Evolutionary conservation across 2,329 filamentous ascomycete genomes (phyloP), one percentile per base, ranked within the genome.

Genomic region (Beauveria medogensis): DNA sequence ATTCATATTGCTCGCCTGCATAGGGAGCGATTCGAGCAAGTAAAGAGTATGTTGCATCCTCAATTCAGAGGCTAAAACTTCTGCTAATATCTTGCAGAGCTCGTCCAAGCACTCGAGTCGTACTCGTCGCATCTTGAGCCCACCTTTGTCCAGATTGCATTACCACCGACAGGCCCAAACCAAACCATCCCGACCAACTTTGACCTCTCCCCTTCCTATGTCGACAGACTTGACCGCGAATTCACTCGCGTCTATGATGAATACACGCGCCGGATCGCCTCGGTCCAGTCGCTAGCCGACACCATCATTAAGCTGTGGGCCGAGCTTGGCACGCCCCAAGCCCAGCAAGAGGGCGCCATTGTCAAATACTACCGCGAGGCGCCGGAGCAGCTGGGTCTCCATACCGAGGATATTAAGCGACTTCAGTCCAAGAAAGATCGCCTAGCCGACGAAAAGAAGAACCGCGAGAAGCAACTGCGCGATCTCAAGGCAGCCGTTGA

Each of bases 181-280:
- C 85, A 90, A 51, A 86, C 87, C 14, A 81, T 96, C 44, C 85
- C 92, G 1, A 85, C 91, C 3, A 89, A 82, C 57, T 97, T 99
- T 72, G 92, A 97, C 69, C 85, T 99, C n/a, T 97, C 93, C 0
- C 86, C 90, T 0, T 82, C 88, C 5, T 99, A 97, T 69, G 90
- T 97, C 58, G 85, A 90, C 64, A 86, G 88, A 61, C 83, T 99
- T 22, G 93, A 99, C 71, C 81, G 83, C 59, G 94, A 99, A 74
- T 99, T 97, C 71, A 91, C 91, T 12, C 86, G 92, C 63, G 91
- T 99, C 22, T 97, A 97, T 74, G 92, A 97, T 69, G 95, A 99
- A 77, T 99, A 97, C 75, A 91, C 88, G 48, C 89, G 87, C 66
- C 90, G 94, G 53, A 81, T 96, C 50, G 82, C 83, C 34, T 85